Evolutionary conservation across 495 filamentous ascomycete genomes (phyloP).

Genomic region (Xylaria bambusicola): DNA sequence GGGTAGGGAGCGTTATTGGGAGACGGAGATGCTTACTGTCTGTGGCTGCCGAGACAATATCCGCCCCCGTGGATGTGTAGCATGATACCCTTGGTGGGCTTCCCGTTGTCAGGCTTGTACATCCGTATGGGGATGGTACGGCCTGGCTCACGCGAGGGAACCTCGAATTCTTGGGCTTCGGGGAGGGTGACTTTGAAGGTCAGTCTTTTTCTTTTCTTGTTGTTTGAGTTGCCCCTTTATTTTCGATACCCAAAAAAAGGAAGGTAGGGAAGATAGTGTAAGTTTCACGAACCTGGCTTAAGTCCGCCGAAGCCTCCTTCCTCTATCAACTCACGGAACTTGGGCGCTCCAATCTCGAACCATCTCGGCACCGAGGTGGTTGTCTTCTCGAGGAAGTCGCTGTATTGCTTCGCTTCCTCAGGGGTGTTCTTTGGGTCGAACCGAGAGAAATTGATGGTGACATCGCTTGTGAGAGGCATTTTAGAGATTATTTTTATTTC

Average conservation of each 20-base stretch:
- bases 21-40: conserved; percentile 4
- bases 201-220: not conserved
- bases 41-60: conserved; percentile 41
- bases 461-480: conserved; percentile 9
- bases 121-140: conserved; percentile 52
- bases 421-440: conserved; percentile 1
- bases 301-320: not conserved
- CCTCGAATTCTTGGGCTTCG: conserved; percentile 33
- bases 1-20: not conserved
- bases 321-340: conserved; percentile 11
- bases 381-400: conserved; percentile 1
- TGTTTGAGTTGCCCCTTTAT: not conserved
- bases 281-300: conserved; percentile 4
- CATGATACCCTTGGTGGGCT: conserved; percentile 42
- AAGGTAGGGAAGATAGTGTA: not conserved
- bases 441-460: not conserved
- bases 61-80: conserved; percentile 61
- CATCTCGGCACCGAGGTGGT: not conserved
- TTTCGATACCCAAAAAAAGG: not conserved
- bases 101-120: conserved; percentile 30
- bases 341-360: not conserved
- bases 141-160: conserved; percentile 53
- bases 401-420: conserved; percentile 2
- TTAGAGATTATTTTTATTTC: not conserved
- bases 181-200: not conserved